Evolutionary conservation across 345 rosid species (phyloP).

Genomic region (Heritiera fomes): DNA sequence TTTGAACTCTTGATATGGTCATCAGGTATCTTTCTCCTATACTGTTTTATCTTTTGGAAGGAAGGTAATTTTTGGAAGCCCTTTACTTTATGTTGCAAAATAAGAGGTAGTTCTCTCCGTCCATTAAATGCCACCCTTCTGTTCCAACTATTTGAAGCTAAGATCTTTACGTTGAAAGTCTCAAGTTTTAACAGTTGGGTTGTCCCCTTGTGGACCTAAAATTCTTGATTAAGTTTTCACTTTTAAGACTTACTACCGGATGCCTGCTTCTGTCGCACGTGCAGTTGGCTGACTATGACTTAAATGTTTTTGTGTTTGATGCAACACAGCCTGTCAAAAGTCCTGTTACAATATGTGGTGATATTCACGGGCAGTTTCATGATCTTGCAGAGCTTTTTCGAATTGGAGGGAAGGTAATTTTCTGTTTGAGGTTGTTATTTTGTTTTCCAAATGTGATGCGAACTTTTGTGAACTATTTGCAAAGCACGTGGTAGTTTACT

Average conservation of each 20-base stretch:
- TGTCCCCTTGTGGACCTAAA: not conserved
- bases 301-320: conserved; percentile 4
- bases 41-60: not conserved
- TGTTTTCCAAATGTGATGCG: not conserved
- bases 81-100: not conserved
- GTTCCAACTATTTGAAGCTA: not conserved
- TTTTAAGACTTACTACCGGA: not conserved
- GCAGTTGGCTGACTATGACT: conserved; percentile 3
- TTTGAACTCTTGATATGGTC: conserved; percentile 1
- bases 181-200: not conserved
- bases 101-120: not conserved
- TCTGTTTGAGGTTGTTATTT: not conserved
- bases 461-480: not conserved
- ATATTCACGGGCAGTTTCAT: conserved; percentile 96
- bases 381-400: conserved; percentile 99
- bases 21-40: not conserved
- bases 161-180: not conserved
- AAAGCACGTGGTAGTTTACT: not conserved
- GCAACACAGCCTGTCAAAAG: conserved; percentile 81
- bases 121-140: not conserved
- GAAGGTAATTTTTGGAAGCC: not conserved
- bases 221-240: not conserved
- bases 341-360: conserved; percentile 96
- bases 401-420: conserved; percentile 86
- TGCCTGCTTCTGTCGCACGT: not conserved